A percentile compares a stretch with the other conserved stretches of the same genome.
Evolutionary conservation across 352 stramenopile genomes (phyloP).

Genomic region (Phytophthora cactorum): DNA sequence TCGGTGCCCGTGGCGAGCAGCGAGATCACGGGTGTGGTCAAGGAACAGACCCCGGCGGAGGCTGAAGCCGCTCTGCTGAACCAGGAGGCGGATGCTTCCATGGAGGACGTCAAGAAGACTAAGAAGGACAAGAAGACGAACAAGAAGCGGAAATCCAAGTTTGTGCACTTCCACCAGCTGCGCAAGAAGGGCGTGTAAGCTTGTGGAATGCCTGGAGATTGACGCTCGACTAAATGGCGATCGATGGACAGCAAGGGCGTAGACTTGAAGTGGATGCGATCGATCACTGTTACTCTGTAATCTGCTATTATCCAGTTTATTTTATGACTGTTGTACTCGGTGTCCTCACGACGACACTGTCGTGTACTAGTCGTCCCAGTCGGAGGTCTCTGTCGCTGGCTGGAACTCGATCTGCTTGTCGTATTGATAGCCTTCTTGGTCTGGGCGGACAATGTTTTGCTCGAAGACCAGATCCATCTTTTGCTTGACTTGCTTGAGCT

Average conservation of each 20-base stretch:
- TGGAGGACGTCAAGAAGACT: conserved; percentile 54
- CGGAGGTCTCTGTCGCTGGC: conserved; percentile 46
- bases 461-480: conserved; percentile 79
- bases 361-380: conserved; percentile 62
- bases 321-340: conserved; percentile 45
- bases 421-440: conserved; percentile 65
- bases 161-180: conserved; percentile 87
- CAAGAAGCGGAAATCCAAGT: conserved; percentile 83
- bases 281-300: conserved; percentile 44
- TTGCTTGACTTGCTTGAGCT: conserved; percentile 70
- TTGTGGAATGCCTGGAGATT: conserved; percentile 18
- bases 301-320: conserved; percentile 60
- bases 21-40: conserved; percentile 52
- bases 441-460: conserved; percentile 63
- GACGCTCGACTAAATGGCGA: conserved; percentile 19
- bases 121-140: conserved; percentile 65
- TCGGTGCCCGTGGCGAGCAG: conserved; percentile 52
- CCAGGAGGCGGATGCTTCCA: conserved; percentile 44
- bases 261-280: conserved; percentile 17
- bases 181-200: conserved; percentile 89
- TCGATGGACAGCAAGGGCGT: conserved; percentile 9
- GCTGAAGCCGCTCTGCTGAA: conserved; percentile 60
- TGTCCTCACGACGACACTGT: background rate
- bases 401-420: conserved; percentile 73
- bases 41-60: conserved; percentile 39